These are phyloP conservation scores for Dictyostelium discoideum DNA, from an alignment of 78 protist genomes.

Conservation along the genomic window DNA sequence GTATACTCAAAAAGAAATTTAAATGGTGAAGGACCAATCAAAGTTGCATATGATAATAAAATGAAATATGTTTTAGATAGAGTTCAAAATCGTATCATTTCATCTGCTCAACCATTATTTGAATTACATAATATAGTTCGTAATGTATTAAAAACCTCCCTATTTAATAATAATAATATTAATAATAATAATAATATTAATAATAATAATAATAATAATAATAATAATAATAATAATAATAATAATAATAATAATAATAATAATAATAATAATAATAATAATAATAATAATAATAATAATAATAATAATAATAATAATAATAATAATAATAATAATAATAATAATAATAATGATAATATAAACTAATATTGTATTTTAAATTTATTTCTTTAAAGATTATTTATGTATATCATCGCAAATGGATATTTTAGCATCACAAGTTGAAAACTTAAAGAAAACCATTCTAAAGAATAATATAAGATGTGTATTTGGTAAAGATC, in stretches of 20 bases:
- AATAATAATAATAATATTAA: too few species aligned
- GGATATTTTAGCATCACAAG: conserved; percentile 41
- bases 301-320: too few species aligned
- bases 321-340: too few species aligned
- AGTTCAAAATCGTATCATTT: conserved; percentile 37
- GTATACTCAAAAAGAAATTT: conserved; percentile 22
- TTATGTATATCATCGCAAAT: conserved; percentile 37
- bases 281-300: too few species aligned
- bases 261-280: too few species aligned
- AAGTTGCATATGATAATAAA: conserved; percentile 36
- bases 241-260: too few species aligned
- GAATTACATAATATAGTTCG: conserved; percentile 72
- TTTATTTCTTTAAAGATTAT: background rate
- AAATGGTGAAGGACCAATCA: conserved; percentile 46
- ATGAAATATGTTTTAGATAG: conserved; percentile 29
- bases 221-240: too few species aligned
- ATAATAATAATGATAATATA: too few species aligned
- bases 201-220: too few species aligned
- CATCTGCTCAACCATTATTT: conserved; percentile 27
- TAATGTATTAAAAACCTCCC: conserved; percentile 4
- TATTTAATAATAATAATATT: too few species aligned
- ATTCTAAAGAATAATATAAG: conserved; percentile 33
- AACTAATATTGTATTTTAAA: background rate
- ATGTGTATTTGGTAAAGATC: conserved; percentile 53
- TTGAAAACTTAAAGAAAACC: conserved; percentile 59